Evolutionary conservation across 108 stramenopile species (phyloP), one percentile per base, ranked within the genome.

Genomic region (Mediolabrus comicus): DNA sequence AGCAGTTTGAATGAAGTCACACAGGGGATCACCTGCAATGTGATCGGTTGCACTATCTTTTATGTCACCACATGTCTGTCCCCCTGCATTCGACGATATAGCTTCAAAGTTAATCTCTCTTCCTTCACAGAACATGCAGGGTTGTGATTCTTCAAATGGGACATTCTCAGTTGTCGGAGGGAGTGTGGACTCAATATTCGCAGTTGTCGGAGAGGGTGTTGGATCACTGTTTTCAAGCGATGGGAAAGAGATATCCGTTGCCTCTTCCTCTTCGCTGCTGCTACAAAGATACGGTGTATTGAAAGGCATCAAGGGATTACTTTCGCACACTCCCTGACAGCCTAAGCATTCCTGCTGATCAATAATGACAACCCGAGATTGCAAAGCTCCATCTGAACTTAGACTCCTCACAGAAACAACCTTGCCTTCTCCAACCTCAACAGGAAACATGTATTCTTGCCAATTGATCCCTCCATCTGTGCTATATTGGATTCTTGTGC

Each of bases 401-500:
- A 51, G 13, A 30, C 63, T 64, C 43, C 30, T 26, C 30, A 64
- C 28, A 16, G 24, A 51, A 64, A 29, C 63, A 30, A 27, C 2
- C 0, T 64, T 34, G 4, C 63, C 63, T 10, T 8, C 43, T 3
- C 63, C 43, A 64, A 64, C 19, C 2, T 51, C 26, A 2, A 64
- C 46, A 4, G 63, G 46, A 30, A 6, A n/a, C 28, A 29, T 16
- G 24, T 51, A 64, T 7, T 28, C 27, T 1, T 26, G 13, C 63
- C 63, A 64, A 6, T 41, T 64, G 12, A 22, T 46, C 10, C 63
- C 63, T 51, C 46, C n/a, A 64, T 64, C 63, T 28, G 24, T 43
- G 63, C 63, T 64, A 8, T 64, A 64, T 29, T 49, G 43, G 49
- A 64, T 64, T 41, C 26, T 30, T 28, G 63, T 64, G 25, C 63